Evolutionary conservation across 2,329 filamentous ascomycete genomes (phyloP), one percentile per base, ranked within the genome.

Genomic region (Cladophialophora bantiana): DNA sequence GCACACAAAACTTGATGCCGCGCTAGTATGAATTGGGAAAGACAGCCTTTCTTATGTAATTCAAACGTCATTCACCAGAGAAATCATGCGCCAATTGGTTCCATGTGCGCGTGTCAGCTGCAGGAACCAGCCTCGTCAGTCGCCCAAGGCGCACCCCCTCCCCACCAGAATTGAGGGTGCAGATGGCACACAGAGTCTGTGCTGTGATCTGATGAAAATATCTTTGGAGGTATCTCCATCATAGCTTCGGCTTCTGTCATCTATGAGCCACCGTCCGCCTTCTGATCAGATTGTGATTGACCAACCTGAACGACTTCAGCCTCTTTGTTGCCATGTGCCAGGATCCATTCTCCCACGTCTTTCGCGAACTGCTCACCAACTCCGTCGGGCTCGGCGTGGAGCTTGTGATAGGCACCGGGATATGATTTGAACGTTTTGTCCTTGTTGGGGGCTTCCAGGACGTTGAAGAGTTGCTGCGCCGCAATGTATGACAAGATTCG

Each of bases 401-500:
- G 77, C 80, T 91, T 90, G 79, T 97, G 94, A 77, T 88, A 93
- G 76, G 86, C 91, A 9, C 91, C 93, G 35, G 91, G 87, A 76
- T 95, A 97, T 20, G 83, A 79, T 81, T 87, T 90, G 75, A 92
- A 89, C 69, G 84, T 85, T 75, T 88, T 90, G 77, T 70, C 70
- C 12, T 67, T 63, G 59, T 59, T 58, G 10, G 67, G 65, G 6
- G 90, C 81, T 58, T 80, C 78, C 32, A 84, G 80, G 20, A 78
- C 74, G 26, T 89, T 85, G 67, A 88, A 86, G 78, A 90, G 91
- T 65, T 80, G 83, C 79, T 87, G 86, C 64, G 86, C 88, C 1
- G 86, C 88, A 7, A 85, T 80, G 72, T 87, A 91, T 77, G 86
- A 88, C 54, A 90, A 90, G 35, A 90, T 85, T 73, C 83, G 83